These are phyloP conservation scores for Williopsis jadinii DNA, from an alignment of 1,139 yeast genomes.

Conservation along the genomic window DNA sequence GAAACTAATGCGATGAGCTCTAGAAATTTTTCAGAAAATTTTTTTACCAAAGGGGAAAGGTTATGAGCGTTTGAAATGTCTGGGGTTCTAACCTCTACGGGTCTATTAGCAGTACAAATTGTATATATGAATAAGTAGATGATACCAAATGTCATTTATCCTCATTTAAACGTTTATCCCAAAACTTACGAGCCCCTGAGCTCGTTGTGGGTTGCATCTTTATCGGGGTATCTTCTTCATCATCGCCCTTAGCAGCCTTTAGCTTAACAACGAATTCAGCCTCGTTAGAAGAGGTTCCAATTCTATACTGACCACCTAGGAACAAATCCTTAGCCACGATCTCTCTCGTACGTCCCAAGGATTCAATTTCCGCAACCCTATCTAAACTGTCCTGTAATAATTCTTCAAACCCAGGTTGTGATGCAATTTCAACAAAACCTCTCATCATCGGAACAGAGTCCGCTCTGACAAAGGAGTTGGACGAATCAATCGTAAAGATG, in stretches of 20 bases:
- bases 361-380: slow-evolving; percentile 69
- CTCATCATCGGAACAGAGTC: slow-evolving; percentile 89
- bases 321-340: slow-evolving; percentile 66
- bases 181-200: slow-evolving; percentile 16
- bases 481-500: slow-evolving; percentile 72
- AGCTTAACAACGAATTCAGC: slow-evolving; percentile 7
- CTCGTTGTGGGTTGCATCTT: slow-evolving; percentile 22
- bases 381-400: slow-evolving; percentile 64
- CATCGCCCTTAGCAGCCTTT: slow-evolving; percentile 7
- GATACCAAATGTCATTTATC: too few relatives aligned
- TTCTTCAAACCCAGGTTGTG: slow-evolving; percentile 65
- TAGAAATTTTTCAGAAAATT: not conserved
- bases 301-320: slow-evolving; percentile 40
- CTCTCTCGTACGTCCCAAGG: slow-evolving; percentile 76
- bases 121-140: too few relatives aligned
- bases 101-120: too few relatives aligned
- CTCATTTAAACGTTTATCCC: slow-evolving; percentile 17
- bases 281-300: slow-evolving; percentile 12
- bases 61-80: not conserved
- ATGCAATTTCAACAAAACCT: slow-evolving; percentile 73
- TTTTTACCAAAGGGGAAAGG: too few relatives aligned
- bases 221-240: slow-evolving; percentile 17
- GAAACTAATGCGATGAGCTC: slow-evolving; percentile 1
- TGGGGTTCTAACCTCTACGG: too few relatives aligned
- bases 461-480: slow-evolving; percentile 66